Conservation (phyloP, 1,284 basidiomycete genomes). For the Rhodotorula sp. region DNA sequence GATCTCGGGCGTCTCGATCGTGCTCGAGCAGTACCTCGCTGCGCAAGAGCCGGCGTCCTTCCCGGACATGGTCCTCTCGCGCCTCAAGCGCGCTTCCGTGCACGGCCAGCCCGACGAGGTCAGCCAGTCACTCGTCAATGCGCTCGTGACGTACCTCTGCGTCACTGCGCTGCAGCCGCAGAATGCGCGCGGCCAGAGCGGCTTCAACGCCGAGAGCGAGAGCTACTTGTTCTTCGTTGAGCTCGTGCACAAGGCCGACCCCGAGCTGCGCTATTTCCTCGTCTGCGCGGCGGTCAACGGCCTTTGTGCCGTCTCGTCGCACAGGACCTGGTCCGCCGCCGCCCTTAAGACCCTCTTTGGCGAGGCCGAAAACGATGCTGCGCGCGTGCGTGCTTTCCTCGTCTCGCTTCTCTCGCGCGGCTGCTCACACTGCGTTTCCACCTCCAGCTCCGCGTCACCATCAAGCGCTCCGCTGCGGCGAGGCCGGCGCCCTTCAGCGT, state of each 20-base stretch:
- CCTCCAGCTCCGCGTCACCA: constrained; percentile 66
- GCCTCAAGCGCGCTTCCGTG: constrained; percentile 61
- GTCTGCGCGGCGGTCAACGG: constrained; percentile 88
- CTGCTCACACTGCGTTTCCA: background rate
- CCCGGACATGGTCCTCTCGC: constrained; percentile 77
- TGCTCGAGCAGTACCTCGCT: constrained; percentile 81
- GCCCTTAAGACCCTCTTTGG: constrained; percentile 83
- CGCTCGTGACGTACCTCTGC: constrained; percentile 91
- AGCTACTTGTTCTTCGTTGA: constrained; percentile 79
- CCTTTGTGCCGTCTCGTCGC: constrained; percentile 62
- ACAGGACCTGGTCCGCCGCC: constrained; percentile 89
- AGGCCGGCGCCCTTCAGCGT: constrained; percentile 98
- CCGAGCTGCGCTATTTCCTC: constrained; percentile 88
- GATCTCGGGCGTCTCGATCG: constrained; percentile 66
- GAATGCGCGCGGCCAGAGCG: constrained; percentile 70
- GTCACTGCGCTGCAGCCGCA: constrained; percentile 83
- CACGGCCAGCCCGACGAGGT: constrained; percentile 56
- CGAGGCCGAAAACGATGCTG: constrained; percentile 68
- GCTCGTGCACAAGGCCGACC: constrained; percentile 78
- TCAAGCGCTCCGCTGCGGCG: constrained; percentile 90
- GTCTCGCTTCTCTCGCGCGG: background rate
- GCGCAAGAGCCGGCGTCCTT: constrained; percentile 56
- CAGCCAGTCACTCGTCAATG: constrained; percentile 85
- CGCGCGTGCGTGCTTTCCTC: constrained; percentile 57
- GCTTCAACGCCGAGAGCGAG: constrained; percentile 76